phyloP scores from a whole-genome alignment of 2,329 filamentous ascomycete species.

The Verticillium tricorpus region DNA sequence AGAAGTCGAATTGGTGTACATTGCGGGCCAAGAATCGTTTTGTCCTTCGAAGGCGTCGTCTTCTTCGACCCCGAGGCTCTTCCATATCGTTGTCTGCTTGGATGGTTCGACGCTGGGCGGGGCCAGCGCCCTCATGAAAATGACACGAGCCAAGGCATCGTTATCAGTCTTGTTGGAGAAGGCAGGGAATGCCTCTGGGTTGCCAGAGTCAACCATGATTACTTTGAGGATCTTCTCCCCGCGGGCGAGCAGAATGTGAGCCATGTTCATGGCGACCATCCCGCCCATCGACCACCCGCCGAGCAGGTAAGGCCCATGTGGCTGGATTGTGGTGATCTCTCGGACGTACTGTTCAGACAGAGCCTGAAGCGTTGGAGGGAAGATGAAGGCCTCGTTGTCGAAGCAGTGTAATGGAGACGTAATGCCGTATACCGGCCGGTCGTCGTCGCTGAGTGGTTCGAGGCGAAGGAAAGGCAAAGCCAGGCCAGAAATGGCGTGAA shows the following conservation, averaged over 20 bases:
- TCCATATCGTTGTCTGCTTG: not conserved
- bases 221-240: conserved; percentile 15
- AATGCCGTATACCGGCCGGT: conserved; percentile 16
- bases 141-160: conserved; percentile 8
- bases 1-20: not conserved
- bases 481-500: conserved; percentile 17
- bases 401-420: conserved; percentile 15
- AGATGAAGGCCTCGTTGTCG: conserved; percentile 12
- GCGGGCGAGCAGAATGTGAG: conserved; percentile 11
- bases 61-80: not conserved
- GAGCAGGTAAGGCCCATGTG: conserved; percentile 16
- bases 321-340: conserved; percentile 14
- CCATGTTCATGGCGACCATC: conserved; percentile 20
- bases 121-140: not conserved
- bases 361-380: conserved; percentile 12
- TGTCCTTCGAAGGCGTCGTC: conserved; percentile 3
- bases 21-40: not conserved
- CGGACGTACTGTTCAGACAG: conserved; percentile 16
- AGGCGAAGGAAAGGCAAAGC: conserved; percentile 17
- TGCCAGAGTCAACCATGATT: conserved; percentile 20
- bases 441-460: conserved; percentile 13
- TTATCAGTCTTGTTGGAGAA: conserved; percentile 13
- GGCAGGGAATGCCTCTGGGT: conserved; percentile 16
- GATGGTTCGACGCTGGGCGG: not conserved
- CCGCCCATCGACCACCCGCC: conserved; percentile 21